phyloP scores from a whole-genome alignment of 1,284 basidiomycete genomes.

The Thelephora terrestris region DNA sequence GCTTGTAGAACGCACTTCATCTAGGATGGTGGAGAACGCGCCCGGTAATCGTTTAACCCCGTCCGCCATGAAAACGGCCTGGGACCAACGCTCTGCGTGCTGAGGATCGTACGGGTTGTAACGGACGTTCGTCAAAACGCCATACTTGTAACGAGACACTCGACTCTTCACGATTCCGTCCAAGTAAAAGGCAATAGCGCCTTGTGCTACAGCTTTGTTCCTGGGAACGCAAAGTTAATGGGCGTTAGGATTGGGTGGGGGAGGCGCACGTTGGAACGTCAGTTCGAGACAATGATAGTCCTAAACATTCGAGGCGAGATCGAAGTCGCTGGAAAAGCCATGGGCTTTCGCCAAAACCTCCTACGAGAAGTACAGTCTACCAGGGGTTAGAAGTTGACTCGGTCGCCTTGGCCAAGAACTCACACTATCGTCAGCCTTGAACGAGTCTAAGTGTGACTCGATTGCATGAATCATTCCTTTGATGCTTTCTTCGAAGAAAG shows the following conservation, averaged over 20 bases:
- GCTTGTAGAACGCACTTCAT: slow-evolving; percentile 17
- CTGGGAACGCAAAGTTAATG: slow-evolving; percentile 9
- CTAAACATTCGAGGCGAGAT: slow-evolving; percentile 17
- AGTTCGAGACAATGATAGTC: slow-evolving; percentile 30
- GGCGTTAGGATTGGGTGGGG: background rate
- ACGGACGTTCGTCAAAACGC: slow-evolving; percentile 17
- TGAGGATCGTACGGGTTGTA: slow-evolving; percentile 22
- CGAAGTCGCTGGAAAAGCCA: slow-evolving; percentile 25
- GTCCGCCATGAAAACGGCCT: too few relatives aligned
- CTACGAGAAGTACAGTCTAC: slow-evolving; percentile 29
- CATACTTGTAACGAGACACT: slow-evolving; percentile 26
- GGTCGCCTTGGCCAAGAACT: background rate
- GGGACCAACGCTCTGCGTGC: slow-evolving; percentile 12
- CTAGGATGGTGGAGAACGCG: slow-evolving; percentile 24
- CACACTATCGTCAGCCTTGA: background rate
- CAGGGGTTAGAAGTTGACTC: background rate
- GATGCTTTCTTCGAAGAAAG: slow-evolving; percentile 32
- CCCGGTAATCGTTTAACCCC: slow-evolving; percentile 13
- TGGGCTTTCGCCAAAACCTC: slow-evolving; percentile 31
- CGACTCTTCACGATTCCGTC: slow-evolving; percentile 26
- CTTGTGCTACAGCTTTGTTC: slow-evolving; percentile 23
- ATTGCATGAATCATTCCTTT: slow-evolving; percentile 24
- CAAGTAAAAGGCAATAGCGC: slow-evolving; percentile 26
- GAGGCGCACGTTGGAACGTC: slow-evolving; percentile 33
- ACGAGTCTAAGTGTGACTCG: slow-evolving; percentile 16